phyloP scores from a whole-genome alignment of 257 asterid genomes.

The Nyctanthes arbortristis region DNA sequence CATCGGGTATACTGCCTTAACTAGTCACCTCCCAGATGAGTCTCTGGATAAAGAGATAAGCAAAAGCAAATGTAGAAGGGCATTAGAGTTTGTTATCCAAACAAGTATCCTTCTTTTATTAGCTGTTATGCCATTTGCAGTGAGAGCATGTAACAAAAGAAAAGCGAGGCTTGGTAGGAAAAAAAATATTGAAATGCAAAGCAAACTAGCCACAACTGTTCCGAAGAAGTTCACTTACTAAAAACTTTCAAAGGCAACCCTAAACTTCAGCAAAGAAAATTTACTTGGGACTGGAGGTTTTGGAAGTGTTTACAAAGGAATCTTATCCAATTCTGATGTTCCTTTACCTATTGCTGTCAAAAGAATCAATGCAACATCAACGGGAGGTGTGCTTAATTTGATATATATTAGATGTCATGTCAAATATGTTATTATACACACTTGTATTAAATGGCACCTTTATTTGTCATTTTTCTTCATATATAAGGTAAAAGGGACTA shows the following conservation, averaged over 20 bases:
- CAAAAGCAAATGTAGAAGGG: constrained; percentile 18
- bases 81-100: constrained; percentile 40
- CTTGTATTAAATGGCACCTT: neutral
- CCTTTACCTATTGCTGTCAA: constrained; percentile 53
- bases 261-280: constrained; percentile 48
- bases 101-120: constrained; percentile 14
- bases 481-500: constrained; percentile 57
- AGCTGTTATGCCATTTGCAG: constrained; percentile 14
- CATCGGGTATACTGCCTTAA: constrained; percentile 64
- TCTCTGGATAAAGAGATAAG: constrained; percentile 31
- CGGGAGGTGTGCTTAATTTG: constrained; percentile 44
- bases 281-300: constrained; percentile 67
- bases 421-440: neutral
- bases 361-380: constrained; percentile 61
- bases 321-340: constrained; percentile 27
- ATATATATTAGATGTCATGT: neutral
- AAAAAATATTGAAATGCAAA: constrained; percentile 43
- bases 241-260: constrained; percentile 60
- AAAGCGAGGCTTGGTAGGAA: constrained; percentile 24
- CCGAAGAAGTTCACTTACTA: constrained; percentile 55
- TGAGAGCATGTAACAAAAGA: constrained; percentile 28
- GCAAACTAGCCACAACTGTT: constrained; percentile 54
- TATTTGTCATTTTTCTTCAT: neutral
- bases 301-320: constrained; percentile 68
- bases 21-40: constrained; percentile 41